These are phyloP conservation scores for Paradendryphiella salina DNA, from an alignment of 2,329 filamentous ascomycete genomes.

Conservation along the genomic window DNA sequence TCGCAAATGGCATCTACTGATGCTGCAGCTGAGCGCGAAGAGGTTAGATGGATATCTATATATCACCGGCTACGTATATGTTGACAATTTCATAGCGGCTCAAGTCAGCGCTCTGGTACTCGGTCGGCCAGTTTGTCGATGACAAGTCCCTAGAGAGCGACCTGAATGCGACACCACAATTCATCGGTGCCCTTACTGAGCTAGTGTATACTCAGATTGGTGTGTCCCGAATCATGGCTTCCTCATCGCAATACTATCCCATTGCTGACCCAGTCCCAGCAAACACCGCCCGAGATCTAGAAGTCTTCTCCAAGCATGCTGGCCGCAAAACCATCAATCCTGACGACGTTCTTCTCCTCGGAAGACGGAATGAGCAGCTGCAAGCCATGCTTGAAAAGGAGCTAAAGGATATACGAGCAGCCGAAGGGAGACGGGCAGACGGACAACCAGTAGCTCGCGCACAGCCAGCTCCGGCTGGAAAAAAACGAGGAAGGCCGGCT, in stretches of 20 bases:
- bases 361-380: slow-evolving; percentile 83
- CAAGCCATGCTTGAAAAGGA: slow-evolving; percentile 72
- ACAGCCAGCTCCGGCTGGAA: slow-evolving; percentile 11
- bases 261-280: slow-evolving; percentile 19
- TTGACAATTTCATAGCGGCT: slow-evolving; percentile 49
- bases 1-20: slow-evolving; percentile 32
- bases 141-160: slow-evolving; percentile 73
- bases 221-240: slow-evolving; percentile 47
- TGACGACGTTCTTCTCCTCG: slow-evolving; percentile 85
- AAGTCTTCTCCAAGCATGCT: slow-evolving; percentile 69
- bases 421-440: slow-evolving; percentile 30
- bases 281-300: slow-evolving; percentile 60
- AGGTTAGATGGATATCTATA: slow-evolving; percentile 20
- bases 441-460: slow-evolving; percentile 11
- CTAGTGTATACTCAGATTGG: slow-evolving; percentile 86
- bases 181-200: slow-evolving; percentile 76
- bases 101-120: slow-evolving; percentile 50
- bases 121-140: slow-evolving; percentile 69
- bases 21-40: slow-evolving; percentile 37
- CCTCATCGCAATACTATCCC: not conserved
- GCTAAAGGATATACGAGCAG: slow-evolving; percentile 57
- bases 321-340: slow-evolving; percentile 77
- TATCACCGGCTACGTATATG: not conserved
- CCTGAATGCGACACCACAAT: slow-evolving; percentile 87
- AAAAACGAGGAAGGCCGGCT: slow-evolving; percentile 29